Percentiles rank a stretch among this genome's conserved stretches.
phyloP scores from a whole-genome alignment of 495 filamentous ascomycete species.

The Aspergillus sparsus region DNA sequence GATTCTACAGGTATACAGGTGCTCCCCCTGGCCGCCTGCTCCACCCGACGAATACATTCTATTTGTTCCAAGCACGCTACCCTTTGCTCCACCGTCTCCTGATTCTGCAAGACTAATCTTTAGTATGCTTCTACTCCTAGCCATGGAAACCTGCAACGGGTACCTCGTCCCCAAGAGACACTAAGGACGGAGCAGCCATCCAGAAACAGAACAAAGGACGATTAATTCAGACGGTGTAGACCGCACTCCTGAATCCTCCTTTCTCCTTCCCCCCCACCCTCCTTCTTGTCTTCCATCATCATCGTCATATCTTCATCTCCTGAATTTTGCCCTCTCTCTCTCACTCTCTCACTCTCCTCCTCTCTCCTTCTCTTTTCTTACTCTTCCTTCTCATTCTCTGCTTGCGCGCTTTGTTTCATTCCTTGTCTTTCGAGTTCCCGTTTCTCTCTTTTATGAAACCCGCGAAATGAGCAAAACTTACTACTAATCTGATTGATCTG shows the following conservation, averaged over 20 bases:
- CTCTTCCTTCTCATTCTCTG: conserved; percentile 11
- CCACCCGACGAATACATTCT: conserved; percentile 6
- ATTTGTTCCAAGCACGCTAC: conserved; percentile 18
- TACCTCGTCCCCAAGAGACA: conserved; percentile 15
- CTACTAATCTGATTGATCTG: conserved; percentile 22
- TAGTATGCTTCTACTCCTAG: conserved; percentile 11
- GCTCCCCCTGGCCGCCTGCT: conserved; percentile 1
- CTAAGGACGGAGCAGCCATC: conserved; percentile 2
- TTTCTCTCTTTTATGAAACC: conserved; percentile 7
- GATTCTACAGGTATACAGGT: background rate
- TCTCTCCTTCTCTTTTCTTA: conserved; percentile 6
- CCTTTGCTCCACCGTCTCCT: conserved; percentile 20
- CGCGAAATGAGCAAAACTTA: conserved; percentile 21
- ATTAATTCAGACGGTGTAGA: background rate
- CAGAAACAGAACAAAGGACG: conserved; percentile 7
- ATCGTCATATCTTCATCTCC: background rate
- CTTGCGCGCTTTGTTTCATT: conserved; percentile 1
- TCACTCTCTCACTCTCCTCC: conserved; percentile 18
- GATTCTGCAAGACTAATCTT: conserved; percentile 21
- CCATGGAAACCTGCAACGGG: conserved; percentile 3
- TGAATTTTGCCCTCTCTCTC: conserved; percentile 4
- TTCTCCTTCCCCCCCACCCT: no score
- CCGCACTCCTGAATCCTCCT: background rate
- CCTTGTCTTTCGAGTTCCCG: conserved; percentile 11
- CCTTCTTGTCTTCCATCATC: no score